phyloP scores from a whole-genome alignment of 2,329 filamentous ascomycete species.

The Phaeoacremonium minimum region DNA sequence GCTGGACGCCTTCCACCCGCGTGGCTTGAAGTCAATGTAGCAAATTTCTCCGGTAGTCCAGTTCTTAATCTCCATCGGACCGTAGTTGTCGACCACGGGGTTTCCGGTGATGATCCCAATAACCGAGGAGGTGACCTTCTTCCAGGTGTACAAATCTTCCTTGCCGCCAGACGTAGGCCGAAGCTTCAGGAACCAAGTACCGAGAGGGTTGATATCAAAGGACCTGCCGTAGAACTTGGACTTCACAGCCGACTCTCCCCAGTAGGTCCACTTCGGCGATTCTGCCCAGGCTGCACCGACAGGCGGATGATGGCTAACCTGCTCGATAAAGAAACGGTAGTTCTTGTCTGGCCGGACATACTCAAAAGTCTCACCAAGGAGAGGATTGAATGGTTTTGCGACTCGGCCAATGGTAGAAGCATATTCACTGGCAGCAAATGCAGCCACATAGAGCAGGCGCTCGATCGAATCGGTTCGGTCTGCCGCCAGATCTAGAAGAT shows the following conservation, averaged over 20 bases:
- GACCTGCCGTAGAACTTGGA: conserved; percentile 98
- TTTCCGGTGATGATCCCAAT: conserved; percentile 97
- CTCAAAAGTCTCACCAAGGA: conserved; percentile 94
- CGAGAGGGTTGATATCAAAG: conserved; percentile 93
- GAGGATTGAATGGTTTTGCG: conserved; percentile 95
- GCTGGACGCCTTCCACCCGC: conserved; percentile 91
- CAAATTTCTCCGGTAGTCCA: conserved; percentile 93
- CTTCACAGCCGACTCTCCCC: conserved; percentile 89
- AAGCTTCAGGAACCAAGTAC: conserved; percentile 92
- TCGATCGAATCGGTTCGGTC: conserved; percentile 84
- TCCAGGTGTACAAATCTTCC: conserved; percentile 94
- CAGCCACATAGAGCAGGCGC: conserved; percentile 88
- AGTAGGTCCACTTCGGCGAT: conserved; percentile 93
- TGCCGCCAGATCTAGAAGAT: conserved; percentile 84
- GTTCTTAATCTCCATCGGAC: conserved; percentile 95
- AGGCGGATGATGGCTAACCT: conserved; percentile 95
- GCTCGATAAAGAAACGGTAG: conserved; percentile 97
- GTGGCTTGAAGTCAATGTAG: conserved; percentile 85
- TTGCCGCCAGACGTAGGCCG: conserved; percentile 70
- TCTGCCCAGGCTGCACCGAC: conserved; percentile 92
- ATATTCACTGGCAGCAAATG: conserved; percentile 94
- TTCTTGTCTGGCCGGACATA: conserved; percentile 94
- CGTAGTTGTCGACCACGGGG: conserved; percentile 96
- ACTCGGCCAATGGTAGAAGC: conserved; percentile 95
- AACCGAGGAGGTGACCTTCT: conserved; percentile 97